Conservation (phyloP, 768 basidiomycete species). For the Rhodocollybia butyracea region DNA sequence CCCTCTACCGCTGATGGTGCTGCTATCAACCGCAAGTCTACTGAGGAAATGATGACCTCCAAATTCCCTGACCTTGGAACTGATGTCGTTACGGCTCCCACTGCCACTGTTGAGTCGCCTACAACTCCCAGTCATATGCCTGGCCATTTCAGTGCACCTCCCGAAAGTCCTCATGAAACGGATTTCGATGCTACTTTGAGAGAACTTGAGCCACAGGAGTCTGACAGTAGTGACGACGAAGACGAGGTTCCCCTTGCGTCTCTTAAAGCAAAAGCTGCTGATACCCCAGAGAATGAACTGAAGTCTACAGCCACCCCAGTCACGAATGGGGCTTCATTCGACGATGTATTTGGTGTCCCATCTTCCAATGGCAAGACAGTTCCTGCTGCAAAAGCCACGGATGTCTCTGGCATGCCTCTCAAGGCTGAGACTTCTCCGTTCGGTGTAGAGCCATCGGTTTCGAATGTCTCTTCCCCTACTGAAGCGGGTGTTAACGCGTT, state of each 20-base stretch:
- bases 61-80: constrained; percentile 38
- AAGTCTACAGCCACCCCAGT: constrained; percentile 16
- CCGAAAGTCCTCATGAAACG: constrained; percentile 34
- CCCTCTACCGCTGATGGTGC: constrained; percentile 38
- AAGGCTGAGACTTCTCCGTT: constrained; percentile 5
- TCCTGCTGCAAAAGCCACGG: constrained; percentile 14
- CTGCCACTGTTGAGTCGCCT: constrained; percentile 1
- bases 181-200: constrained; percentile 52
- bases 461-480: constrained; percentile 14
- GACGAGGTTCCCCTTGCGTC: constrained; percentile 38
- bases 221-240: constrained; percentile 45
- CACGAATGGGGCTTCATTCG: constrained; percentile 30
- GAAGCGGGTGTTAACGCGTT: constrained; percentile 61
- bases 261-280: constrained; percentile 16
- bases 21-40: constrained; percentile 21
- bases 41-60: constrained; percentile 33
- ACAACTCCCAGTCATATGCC: constrained; percentile 12
- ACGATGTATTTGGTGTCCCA: constrained; percentile 52
- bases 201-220: constrained; percentile 47
- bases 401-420: constrained; percentile 19
- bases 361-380: constrained; percentile 18
- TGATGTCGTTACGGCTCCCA: constrained; percentile 9
- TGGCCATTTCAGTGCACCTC: constrained; percentile 12
- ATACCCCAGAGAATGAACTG: constrained; percentile 8
- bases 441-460: constrained; percentile 10